Evolutionary conservation across 352 stramenopile genomes (phyloP), one percentile per base, ranked within the genome.

Genomic region (Phytopythium chamaehyphon): DNA sequence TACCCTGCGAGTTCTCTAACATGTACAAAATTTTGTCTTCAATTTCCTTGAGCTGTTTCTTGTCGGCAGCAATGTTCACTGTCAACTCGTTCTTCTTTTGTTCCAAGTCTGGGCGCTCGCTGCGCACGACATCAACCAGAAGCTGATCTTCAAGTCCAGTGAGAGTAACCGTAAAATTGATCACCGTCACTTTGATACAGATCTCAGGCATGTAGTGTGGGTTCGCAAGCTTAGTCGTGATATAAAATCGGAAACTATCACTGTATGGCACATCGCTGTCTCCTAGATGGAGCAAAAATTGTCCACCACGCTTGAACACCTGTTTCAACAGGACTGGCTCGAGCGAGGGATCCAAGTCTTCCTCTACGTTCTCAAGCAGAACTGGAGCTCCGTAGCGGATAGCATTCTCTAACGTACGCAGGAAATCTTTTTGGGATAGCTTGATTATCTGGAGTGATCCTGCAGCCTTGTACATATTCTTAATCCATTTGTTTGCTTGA

Each of bases 1-100:
- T 95, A n/a, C 88, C 91, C 43, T 91, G 83, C 0, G 90, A 90
- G 59, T 96, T 96, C 35, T 94, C 89, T 1, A 98, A 75, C 83
- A 97, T 96, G 51, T 88, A 86, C 57, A 98, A 52, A 56, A 98
- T 98, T 52, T 96, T 93, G 72, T 98, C 91, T 54, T 98, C 93
- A 38, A 98, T 97, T 57, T 97, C 88, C 47, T 97, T 96, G 9
- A 98, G 71, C 24, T 95, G 86, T 35, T 88, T 92, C 69, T 97
- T 96, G 62, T 97, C 91, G 9, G 83, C 78, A 2, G 91, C 88
- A 24, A 98, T 98, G 28, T 89, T 93, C 8, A 98, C 70, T 6
- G 97, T 93, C 5, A 98, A 74, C 40, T 95, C 76, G 57, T 96
- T 94, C 56, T 97, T 97, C 62, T 94, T 90, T 26, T 88, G 83